Percentiles rank a stretch among this genome's conserved stretches.
Evolutionary conservation across 257 asterid genomes (phyloP).

Genomic region (Jasminum sambac): DNA sequence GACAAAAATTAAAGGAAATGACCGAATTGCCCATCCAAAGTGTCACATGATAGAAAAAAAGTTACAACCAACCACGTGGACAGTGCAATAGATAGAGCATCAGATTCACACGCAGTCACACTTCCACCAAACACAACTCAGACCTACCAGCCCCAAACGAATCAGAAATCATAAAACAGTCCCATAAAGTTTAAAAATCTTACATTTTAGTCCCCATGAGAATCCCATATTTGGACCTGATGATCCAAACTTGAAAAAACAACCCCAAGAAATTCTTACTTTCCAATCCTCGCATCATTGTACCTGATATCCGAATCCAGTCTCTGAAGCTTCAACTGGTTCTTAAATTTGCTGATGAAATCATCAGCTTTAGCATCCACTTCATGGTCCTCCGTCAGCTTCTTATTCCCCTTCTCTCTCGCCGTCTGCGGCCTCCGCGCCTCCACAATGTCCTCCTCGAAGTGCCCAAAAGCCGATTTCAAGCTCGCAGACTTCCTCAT

Average conservation of each 20-base stretch:
- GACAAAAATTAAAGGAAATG: neutral
- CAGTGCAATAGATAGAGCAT: neutral
- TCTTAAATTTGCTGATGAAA: constrained; percentile 75
- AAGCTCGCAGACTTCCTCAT: constrained; percentile 64
- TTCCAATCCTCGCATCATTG: constrained; percentile 59
- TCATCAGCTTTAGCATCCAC: constrained; percentile 85
- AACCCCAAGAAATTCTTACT: constrained; percentile 28
- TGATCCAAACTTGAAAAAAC: constrained; percentile 20
- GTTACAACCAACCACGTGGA: neutral
- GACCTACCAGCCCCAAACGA: constrained; percentile 18
- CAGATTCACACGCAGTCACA: neutral
- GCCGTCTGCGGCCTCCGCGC: constrained; percentile 65
- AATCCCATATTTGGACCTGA: constrained; percentile 37
- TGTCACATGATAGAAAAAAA: neutral
- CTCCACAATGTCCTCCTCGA: constrained; percentile 52
- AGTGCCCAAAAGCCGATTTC: constrained; percentile 47
- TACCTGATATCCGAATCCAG: constrained; percentile 66
- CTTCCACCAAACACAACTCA: neutral
- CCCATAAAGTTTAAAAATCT: constrained; percentile 16
- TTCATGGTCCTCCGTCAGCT: constrained; percentile 47
- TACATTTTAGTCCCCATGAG: constrained; percentile 37
- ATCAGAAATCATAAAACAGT: constrained; percentile 20
- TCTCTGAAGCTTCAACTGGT: constrained; percentile 85
- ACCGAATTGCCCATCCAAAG: constrained; percentile 24
- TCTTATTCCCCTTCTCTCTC: constrained; percentile 42